Evolutionary conservation across 163 green algal species (phyloP).

Genomic region (Chlamydomonas reinhardtii): DNA sequence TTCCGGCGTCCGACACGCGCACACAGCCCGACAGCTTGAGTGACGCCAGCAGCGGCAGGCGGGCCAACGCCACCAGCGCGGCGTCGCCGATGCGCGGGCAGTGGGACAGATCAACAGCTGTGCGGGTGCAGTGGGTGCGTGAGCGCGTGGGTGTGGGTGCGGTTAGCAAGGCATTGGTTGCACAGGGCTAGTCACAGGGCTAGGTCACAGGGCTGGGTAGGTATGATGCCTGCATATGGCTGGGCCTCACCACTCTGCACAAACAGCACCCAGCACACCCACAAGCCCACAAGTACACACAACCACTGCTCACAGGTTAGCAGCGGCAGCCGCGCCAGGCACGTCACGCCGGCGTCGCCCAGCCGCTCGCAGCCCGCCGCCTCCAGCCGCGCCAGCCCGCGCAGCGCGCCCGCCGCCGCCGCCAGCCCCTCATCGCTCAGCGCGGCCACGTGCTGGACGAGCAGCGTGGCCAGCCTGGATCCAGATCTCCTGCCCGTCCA

Average conservation of each 20-base stretch:
- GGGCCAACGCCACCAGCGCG: constrained; percentile 40
- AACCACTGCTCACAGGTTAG: constrained; percentile 33
- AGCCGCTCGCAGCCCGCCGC: constrained; percentile 35
- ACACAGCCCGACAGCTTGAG: constrained; percentile 63
- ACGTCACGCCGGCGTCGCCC: constrained; percentile 23
- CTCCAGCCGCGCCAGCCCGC: constrained; percentile 43
- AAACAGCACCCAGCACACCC: too few species aligned
- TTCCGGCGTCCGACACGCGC: constrained; percentile 48
- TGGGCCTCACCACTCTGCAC: too few species aligned
- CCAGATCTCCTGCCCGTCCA: constrained; percentile 11
- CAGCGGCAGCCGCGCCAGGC: constrained; percentile 20
- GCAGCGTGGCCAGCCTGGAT: constrained; percentile 5
- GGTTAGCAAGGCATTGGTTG: neutral
- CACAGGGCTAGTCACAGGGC: too few species aligned
- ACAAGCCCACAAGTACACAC: too few species aligned
- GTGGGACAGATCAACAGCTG: constrained; percentile 65
- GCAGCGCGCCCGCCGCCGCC: constrained; percentile 2
- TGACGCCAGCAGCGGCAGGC: constrained; percentile 54
- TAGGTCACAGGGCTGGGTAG: too few species aligned
- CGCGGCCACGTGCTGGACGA: constrained; percentile 1
- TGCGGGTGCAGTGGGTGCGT: neutral
- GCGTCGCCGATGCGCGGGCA: constrained; percentile 61
- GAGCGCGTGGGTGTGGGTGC: neutral
- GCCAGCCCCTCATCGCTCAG: constrained; percentile 40
- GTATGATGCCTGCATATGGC: too few species aligned